These are phyloP conservation scores for Pythium dissotocum DNA, from an alignment of 352 stramenopile genomes.

Conservation along the genomic window DNA sequence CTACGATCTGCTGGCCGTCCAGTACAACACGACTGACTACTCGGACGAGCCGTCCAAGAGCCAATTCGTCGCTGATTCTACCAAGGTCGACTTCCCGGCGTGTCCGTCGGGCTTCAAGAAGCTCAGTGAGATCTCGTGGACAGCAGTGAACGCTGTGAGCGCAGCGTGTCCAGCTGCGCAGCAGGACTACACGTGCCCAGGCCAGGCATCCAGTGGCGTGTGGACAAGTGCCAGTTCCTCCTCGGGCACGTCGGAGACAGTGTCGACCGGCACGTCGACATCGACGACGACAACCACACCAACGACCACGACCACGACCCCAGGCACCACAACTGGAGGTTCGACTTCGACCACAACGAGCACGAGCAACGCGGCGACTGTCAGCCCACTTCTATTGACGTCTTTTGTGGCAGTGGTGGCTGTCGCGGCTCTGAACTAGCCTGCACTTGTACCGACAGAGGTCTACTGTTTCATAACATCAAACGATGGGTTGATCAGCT, in stretches of 20 bases:
- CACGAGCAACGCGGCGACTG: too few relatives aligned
- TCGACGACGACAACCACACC: neutral
- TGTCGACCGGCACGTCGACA: neutral
- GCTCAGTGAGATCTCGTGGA: slow-evolving; percentile 18
- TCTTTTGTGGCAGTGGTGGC: too few relatives aligned
- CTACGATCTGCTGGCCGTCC: slow-evolving; percentile 56
- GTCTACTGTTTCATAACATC: too few relatives aligned
- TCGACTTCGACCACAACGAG: too few relatives aligned
- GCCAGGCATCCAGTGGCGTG: slow-evolving; percentile 40
- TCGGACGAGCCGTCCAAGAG: slow-evolving; percentile 35
- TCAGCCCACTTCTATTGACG: too few relatives aligned
- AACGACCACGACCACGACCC: neutral
- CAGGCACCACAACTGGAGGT: neutral
- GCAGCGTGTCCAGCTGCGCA: slow-evolving; percentile 8
- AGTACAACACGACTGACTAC: slow-evolving; percentile 50
- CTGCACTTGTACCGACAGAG: too few relatives aligned
- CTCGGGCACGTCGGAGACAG: neutral
- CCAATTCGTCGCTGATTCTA: slow-evolving; percentile 30
- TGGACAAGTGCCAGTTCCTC: slow-evolving; percentile 30
- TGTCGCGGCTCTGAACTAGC: too few relatives aligned
- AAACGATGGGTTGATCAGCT: too few relatives aligned
- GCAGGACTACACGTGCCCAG: slow-evolving; percentile 36
- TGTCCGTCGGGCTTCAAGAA: slow-evolving; percentile 14
- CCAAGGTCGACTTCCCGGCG: slow-evolving; percentile 12
- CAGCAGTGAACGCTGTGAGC: slow-evolving; percentile 5